Base-by-base conservation (phyloP, 345 rosid species). In the Pistacia integerrima region DNA sequence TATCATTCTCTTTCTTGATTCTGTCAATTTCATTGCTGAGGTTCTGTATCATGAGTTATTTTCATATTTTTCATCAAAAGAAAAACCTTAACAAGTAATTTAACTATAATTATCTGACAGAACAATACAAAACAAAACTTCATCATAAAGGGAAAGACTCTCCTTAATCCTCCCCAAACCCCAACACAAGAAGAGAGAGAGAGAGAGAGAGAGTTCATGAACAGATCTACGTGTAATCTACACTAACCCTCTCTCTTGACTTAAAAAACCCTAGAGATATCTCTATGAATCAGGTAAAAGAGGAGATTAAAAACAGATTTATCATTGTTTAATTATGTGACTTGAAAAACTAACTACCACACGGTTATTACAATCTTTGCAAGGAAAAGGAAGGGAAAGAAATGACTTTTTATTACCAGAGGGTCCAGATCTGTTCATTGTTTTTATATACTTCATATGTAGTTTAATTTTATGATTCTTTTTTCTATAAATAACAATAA, bases 1-100 rank as follows among this genome's bases (percentile, higher is more conserved):
- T 84, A 76, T 92, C 93, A 72, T 94, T 94, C 89, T 94, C 97
- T 65, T 90, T 94, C 82, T 88, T 91, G 77, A 91, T 87, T 76
- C 90, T 86, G 20, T 94, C 97, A 81, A 92, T 88, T 88, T 94
- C 97, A 75, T 83, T 76, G 86, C 83, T 88, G 7, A 94, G 94
- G 80, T 82, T 87, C 97, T 92, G 84, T 13, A 8, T 17, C 2
- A 7, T 2, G 14, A 44, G 9, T 41, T 41, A 36, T 7, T 2
- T 60, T 44, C 9, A 60, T 4, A 52, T 70, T 65, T 52, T 59
- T 58, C 25, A 41, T 58, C 56, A 82, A 78, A 57, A n/a, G 67
- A 61, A 73, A 77, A 81, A 65, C 62, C 80, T 72, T 33, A 77
- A 68, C 13, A 25, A 48, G 74, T 38, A 79, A 60, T 66, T 59